phyloP scores from a whole-genome alignment of 768 basidiomycete species.

The Lactarius vividus region DNA sequence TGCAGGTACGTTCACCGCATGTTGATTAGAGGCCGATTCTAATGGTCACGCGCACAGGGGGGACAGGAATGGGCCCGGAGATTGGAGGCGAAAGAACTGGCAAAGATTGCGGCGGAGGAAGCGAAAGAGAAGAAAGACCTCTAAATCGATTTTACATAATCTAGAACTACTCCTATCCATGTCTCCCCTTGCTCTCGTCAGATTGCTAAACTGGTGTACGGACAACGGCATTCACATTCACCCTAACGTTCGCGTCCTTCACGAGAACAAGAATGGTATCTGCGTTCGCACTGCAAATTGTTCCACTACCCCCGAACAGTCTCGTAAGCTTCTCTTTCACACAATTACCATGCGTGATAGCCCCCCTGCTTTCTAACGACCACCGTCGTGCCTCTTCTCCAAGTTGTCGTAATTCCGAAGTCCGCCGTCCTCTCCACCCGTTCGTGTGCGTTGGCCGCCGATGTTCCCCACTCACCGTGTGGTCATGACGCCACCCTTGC shows the following conservation, averaged over 20 bases:
- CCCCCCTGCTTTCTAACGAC: conserved; percentile 4
- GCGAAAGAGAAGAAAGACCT: conserved; percentile 23
- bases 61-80: conserved; percentile 65
- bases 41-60: conserved; percentile 45
- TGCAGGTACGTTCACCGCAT: conserved; percentile 58
- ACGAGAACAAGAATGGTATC: conserved; percentile 17
- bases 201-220: conserved; percentile 29
- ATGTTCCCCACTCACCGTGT: conserved; percentile 27
- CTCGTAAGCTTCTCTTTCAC: conserved; percentile 21
- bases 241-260: conserved; percentile 25
- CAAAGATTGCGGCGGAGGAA: conserved; percentile 26
- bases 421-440: conserved; percentile 30
- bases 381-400: not conserved
- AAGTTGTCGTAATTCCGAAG: conserved; percentile 32
- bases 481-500: conserved; percentile 29
- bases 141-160: conserved; percentile 23
- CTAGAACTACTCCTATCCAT: conserved; percentile 15
- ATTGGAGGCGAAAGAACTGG: conserved; percentile 24
- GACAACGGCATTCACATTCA: conserved; percentile 28
- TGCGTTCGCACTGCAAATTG: conserved; percentile 12
- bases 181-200: conserved; percentile 8
- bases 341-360: conserved; percentile 17
- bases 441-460: conserved; percentile 27
- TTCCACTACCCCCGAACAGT: conserved; percentile 16
- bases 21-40: conserved; percentile 6